Base-by-base conservation (phyloP, 305 asterid species). In the Andrographis paniculata region DNA sequence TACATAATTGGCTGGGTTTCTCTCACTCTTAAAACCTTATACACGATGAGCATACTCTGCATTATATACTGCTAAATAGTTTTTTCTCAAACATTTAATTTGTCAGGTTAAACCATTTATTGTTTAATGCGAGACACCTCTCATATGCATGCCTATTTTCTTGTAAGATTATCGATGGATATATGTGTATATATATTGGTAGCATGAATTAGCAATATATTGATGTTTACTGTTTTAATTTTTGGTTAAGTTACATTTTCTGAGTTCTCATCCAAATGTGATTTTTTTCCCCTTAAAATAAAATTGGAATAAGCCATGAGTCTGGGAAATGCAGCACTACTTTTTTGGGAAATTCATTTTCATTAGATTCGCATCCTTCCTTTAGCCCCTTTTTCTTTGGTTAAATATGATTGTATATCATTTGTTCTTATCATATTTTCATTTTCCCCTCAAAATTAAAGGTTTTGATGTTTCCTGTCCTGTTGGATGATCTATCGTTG, bases 401-500 rank as follows among this genome's bases (percentile, higher is more conserved):
- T n/a, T n/a, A n/a, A n/a, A n/a, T n/a, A 42, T 42, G 47, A 19
- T 44, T 27, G 14, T 44, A 27, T 44, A 27, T 44, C 52, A 49
- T 40, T 57, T 58, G 53, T 55, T 45, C 69, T 42, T 36, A 44
- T 27, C 15, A 44, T 50, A 45, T 42, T 22, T 13, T 15, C n/a
- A 41, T 44, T 31, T 52, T 45, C 52, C 14, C 20, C 20, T 2
- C 10, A 58, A 52, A 23, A 63, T 23, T 12, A 59, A 68, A 91
- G 99, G 95, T 87, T 41, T 76, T 91, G 80, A 87, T 72, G 83
- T 84, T 77, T 66, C 99, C 99, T 24, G 47, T 65, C 67, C 65
- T 91, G 74, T 71, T 91, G 78, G 96, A 91, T 63, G 96, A 91
- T 65, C 81, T 66, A 60, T 63, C 55, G 12, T 71, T 87, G 80